phyloP scores from a whole-genome alignment of 2,329 filamentous ascomycete species.

The Tolypocladium inflatum region DNA sequence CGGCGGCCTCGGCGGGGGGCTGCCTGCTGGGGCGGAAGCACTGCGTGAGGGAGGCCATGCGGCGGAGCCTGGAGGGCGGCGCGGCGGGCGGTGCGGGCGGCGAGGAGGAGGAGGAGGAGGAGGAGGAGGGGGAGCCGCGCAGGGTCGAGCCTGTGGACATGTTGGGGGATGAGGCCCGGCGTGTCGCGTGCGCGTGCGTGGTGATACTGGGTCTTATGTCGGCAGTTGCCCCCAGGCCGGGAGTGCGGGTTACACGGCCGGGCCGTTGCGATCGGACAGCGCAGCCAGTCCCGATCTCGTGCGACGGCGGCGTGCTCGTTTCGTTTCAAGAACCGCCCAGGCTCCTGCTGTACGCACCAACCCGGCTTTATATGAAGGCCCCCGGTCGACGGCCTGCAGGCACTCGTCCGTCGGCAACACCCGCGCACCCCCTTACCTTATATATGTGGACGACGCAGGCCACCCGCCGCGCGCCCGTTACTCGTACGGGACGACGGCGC shows the following conservation, averaged over 20 bases:
- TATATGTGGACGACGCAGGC: too few relatives aligned
- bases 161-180: not conserved
- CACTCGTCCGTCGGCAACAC: too few relatives aligned
- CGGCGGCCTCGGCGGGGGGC: not conserved
- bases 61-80: not conserved
- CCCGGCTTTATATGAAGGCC: not conserved
- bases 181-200: not conserved
- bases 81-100: not conserved
- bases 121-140: not conserved
- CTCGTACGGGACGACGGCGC: too few relatives aligned
- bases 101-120: not conserved
- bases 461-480: too few relatives aligned
- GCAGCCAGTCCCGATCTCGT: not conserved
- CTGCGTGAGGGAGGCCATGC: slow-evolving; percentile 3
- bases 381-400: too few relatives aligned
- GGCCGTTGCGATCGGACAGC: not conserved
- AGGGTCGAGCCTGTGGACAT: not conserved
- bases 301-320: not conserved
- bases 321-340: not conserved
- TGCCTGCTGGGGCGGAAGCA: not conserved
- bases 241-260: not conserved
- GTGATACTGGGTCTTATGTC: not conserved
- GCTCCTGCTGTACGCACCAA: not conserved
- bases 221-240: not conserved
- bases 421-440: too few relatives aligned